These are phyloP conservation scores for Geranium incanum DNA, from an alignment of 441 rosid genomes.

Conservation along the genomic window DNA sequence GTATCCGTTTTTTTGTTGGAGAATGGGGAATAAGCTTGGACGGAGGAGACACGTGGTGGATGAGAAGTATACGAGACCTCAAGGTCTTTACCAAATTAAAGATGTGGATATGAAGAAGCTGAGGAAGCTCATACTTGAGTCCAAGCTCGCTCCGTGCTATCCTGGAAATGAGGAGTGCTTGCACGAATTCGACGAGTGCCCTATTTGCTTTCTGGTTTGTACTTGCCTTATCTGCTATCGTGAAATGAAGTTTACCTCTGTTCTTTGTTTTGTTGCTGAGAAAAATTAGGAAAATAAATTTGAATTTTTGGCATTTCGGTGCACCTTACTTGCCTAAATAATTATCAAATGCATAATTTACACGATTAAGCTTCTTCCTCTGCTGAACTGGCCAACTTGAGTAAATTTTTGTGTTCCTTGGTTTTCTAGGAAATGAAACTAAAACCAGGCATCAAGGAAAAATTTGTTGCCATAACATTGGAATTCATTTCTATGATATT, in stretches of 20 bases:
- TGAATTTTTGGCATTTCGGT: neutral
- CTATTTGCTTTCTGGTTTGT: slow-evolving; percentile 94
- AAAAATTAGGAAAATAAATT: neutral
- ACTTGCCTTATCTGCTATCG: slow-evolving; percentile 5
- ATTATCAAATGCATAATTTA: neutral
- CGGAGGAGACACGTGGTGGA: slow-evolving; percentile 86
- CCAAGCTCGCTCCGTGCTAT: slow-evolving; percentile 96
- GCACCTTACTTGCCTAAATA: neutral
- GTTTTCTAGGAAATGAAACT: neutral
- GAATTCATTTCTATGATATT: neutral
- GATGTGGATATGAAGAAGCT: slow-evolving; percentile 96
- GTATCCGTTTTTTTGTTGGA: slow-evolving; percentile 20
- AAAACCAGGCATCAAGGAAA: no score
- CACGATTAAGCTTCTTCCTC: neutral
- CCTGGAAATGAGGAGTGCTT: slow-evolving; percentile 82
- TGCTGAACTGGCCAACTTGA: no score
- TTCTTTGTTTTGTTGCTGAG: slow-evolving; percentile 7
- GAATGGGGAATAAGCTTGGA: slow-evolving; percentile 93
- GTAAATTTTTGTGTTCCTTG: neutral
- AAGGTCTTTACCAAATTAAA: slow-evolving; percentile 72
- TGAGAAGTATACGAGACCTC: slow-evolving; percentile 83
- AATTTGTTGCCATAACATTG: neutral
- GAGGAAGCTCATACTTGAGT: slow-evolving; percentile 81
- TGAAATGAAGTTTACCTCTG: neutral
- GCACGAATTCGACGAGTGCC: slow-evolving; percentile 85